Conservation (phyloP, 768 basidiomycete genomes). For the Trametes cubensis region DNA sequence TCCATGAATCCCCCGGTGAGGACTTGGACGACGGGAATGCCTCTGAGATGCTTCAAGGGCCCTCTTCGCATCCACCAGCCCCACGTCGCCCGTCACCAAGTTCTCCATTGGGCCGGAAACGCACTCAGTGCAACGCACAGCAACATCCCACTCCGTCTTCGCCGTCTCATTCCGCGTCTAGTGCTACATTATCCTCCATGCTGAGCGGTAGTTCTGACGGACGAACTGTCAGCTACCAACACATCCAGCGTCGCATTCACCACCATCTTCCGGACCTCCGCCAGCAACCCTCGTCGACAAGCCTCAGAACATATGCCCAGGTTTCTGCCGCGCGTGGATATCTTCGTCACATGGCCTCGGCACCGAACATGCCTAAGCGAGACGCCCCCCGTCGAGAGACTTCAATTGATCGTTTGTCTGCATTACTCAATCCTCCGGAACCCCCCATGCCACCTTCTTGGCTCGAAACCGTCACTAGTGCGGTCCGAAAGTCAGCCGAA, state of each 20-base stretch:
- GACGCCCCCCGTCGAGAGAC: slow-evolving; percentile 10
- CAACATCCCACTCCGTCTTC: slow-evolving; percentile 15
- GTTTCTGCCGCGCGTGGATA: slow-evolving; percentile 60
- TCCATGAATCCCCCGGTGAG: slow-evolving; percentile 8
- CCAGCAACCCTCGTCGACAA: slow-evolving; percentile 24
- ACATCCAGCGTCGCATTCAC: slow-evolving; percentile 19
- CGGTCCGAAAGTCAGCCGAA: slow-evolving; percentile 56
- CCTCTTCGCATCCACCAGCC: slow-evolving; percentile 1
- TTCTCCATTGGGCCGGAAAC: slow-evolving; percentile 25
- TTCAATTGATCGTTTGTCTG: slow-evolving; percentile 21
- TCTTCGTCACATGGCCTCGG: slow-evolving; percentile 75
- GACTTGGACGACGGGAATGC: slow-evolving; percentile 12
- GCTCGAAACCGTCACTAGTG: slow-evolving; percentile 70
- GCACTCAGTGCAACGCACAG: not conserved
- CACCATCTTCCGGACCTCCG: slow-evolving; percentile 22
- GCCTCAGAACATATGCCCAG: slow-evolving; percentile 30
- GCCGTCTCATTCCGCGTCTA: slow-evolving; percentile 20
- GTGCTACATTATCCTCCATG: slow-evolving; percentile 26
- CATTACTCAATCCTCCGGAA: slow-evolving; percentile 6
- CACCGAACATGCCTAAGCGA: slow-evolving; percentile 44
- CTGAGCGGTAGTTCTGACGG: slow-evolving; percentile 17
- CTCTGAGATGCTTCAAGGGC: slow-evolving; percentile 4
- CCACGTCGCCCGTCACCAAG: slow-evolving; percentile 15
- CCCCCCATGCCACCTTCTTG: slow-evolving; percentile 72
- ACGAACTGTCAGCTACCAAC: slow-evolving; percentile 26